Percentiles rank a stretch among this genome's conserved stretches.
Conservation (phyloP, 768 basidiomycete genomes). For the Naganishia friedmannii region DNA sequence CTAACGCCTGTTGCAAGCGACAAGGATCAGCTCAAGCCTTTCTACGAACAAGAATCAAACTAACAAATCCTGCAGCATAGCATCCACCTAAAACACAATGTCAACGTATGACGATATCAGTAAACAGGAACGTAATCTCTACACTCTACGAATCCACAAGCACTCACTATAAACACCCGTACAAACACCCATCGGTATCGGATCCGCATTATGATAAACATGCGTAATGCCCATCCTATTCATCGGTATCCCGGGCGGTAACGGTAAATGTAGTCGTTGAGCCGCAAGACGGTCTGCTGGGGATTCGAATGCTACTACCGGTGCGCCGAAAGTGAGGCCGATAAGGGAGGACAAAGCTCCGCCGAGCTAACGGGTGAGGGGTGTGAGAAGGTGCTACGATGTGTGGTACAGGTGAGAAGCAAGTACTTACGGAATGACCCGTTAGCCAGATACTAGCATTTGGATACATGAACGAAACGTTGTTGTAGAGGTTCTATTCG, state of each 20-base stretch:
- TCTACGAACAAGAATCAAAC: background rate
- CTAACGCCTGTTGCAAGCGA: slow-evolving; percentile 41
- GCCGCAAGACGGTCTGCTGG: slow-evolving; percentile 82
- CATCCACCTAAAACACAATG: slow-evolving; percentile 60
- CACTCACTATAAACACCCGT: slow-evolving; percentile 45
- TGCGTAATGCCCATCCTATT: slow-evolving; percentile 62
- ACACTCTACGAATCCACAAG: background rate
- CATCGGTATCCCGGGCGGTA: slow-evolving; percentile 61
- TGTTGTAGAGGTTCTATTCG: slow-evolving; percentile 81
- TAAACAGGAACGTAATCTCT: background rate
- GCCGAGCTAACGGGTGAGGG: slow-evolving; percentile 69
- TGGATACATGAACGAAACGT: slow-evolving; percentile 86
- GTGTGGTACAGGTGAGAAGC: background rate
- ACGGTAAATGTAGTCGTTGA: slow-evolving; percentile 75
- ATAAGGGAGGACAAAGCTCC: slow-evolving; percentile 80
- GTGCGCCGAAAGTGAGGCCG: slow-evolving; percentile 85
- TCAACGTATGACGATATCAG: background rate
- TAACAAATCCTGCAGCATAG: slow-evolving; percentile 72
- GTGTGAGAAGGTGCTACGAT: background rate
- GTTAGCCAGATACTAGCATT: slow-evolving; percentile 82
- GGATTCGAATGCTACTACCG: slow-evolving; percentile 85
- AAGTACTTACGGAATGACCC: slow-evolving; percentile 55
- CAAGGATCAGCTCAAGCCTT: background rate
- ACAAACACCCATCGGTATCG: slow-evolving; percentile 66
- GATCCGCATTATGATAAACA: slow-evolving; percentile 89